Evolutionary conservation across 1,284 basidiomycete genomes (phyloP).

Genomic region (Puccinia novopanici): DNA sequence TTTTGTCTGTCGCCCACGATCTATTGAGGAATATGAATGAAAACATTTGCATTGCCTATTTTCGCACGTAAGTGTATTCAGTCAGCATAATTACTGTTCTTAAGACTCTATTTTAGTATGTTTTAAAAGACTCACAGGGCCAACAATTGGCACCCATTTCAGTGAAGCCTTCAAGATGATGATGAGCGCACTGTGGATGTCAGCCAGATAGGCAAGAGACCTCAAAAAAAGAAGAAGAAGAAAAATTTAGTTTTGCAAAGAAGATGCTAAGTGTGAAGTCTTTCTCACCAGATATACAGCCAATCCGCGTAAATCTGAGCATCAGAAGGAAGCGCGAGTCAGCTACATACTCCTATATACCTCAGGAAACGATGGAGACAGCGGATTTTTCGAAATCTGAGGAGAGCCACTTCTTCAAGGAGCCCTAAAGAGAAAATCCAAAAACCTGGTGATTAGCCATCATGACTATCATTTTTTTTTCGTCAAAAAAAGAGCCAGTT

Average conservation of each 20-base stretch:
- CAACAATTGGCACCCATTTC: conserved; percentile 81
- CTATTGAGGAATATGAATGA: conserved; percentile 84
- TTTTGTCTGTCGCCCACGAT: conserved; percentile 79
- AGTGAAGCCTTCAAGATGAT: conserved; percentile 88
- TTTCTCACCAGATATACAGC: conserved; percentile 74
- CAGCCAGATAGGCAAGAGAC: conserved; percentile 74
- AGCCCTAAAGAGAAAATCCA: neutral
- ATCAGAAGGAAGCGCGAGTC: no score
- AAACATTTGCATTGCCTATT: conserved; percentile 84
- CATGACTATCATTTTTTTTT: conserved; percentile 39
- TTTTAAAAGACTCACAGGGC: conserved; percentile 69
- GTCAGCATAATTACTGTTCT: neutral
- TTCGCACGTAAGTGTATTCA: neutral
- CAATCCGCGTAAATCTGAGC: conserved; percentile 80
- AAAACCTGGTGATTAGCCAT: conserved; percentile 56
- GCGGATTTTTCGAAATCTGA: neutral
- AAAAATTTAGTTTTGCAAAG: neutral
- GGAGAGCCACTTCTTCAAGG: neutral
- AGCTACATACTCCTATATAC: neutral
- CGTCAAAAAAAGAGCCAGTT: neutral
- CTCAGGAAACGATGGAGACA: no score
- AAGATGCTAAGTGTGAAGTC: neutral
- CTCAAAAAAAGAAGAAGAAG: neutral
- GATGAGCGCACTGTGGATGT: conserved; percentile 72
- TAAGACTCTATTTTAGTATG: neutral